Percentiles rank a stretch among this genome's conserved stretches.
phyloP scores from a whole-genome alignment of 2,329 filamentous ascomycete species.

The Simplicillium aogashimaense region DNA sequence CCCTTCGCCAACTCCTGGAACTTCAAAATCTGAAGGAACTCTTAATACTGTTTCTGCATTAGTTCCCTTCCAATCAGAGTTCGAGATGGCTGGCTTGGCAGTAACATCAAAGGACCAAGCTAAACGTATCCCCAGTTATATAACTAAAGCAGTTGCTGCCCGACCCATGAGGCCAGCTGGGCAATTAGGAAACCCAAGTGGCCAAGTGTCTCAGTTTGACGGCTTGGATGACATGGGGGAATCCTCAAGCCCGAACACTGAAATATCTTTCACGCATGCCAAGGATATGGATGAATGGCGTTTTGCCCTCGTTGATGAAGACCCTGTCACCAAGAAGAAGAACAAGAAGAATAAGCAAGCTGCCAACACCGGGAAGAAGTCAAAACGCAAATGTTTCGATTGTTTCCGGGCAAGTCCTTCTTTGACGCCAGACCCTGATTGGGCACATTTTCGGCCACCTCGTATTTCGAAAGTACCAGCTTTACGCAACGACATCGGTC shows the following conservation, averaged over 20 bases:
- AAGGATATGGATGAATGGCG: constrained; percentile 22
- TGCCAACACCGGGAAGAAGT: constrained; percentile 1
- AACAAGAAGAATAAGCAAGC: constrained; percentile 7
- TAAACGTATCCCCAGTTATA: constrained; percentile 16
- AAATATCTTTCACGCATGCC: constrained; percentile 19
- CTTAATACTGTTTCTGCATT: constrained; percentile 42
- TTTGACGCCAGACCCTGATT: constrained; percentile 13
- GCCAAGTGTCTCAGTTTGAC: constrained; percentile 17
- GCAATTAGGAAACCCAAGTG: neutral
- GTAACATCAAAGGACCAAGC: constrained; percentile 41
- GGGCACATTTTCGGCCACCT: constrained; percentile 12
- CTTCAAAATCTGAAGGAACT: constrained; percentile 27
- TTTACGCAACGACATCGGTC: constrained; percentile 3
- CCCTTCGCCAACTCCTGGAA: constrained; percentile 6
- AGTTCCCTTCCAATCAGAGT: constrained; percentile 42
- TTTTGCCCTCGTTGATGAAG: constrained; percentile 21
- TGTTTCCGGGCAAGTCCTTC: constrained; percentile 16
- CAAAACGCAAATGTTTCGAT: constrained; percentile 14
- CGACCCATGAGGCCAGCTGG: constrained; percentile 4
- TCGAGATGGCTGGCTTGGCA: constrained; percentile 42
- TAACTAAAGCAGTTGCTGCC: constrained; percentile 7
- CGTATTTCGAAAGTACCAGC: constrained; percentile 2
- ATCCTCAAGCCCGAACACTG: constrained; percentile 16
- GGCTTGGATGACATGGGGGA: constrained; percentile 13
- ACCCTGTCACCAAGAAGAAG: constrained; percentile 12